phyloP scores from a whole-genome alignment of 1,284 basidiomycete genomes.

The Inonotus obliquus region DNA sequence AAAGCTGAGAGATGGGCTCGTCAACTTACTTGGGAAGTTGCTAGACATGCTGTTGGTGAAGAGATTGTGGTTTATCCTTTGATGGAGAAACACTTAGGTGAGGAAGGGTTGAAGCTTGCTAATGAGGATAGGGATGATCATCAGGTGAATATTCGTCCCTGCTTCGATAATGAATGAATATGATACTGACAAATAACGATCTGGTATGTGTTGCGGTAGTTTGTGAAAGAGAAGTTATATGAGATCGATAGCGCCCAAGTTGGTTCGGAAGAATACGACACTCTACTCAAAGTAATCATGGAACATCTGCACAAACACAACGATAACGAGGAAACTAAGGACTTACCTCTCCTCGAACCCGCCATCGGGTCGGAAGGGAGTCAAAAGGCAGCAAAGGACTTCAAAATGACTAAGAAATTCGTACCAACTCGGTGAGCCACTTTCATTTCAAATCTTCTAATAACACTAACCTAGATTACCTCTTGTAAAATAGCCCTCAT shows the following conservation, averaged over 20 bases:
- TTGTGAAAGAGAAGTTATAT: slow-evolving; percentile 46
- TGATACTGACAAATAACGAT: too few relatives aligned
- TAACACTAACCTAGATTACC: background rate
- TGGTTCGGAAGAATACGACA: slow-evolving; percentile 42
- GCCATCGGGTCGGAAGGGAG: slow-evolving; percentile 39
- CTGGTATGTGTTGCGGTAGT: slow-evolving; percentile 25
- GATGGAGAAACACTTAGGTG: slow-evolving; percentile 57
- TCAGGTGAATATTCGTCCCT: slow-evolving; percentile 33
- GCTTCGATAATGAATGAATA: too few relatives aligned
- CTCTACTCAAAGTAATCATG: slow-evolving; percentile 41
- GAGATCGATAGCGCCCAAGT: slow-evolving; percentile 38
- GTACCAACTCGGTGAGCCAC: slow-evolving; percentile 48
- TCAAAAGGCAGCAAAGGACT: slow-evolving; percentile 39
- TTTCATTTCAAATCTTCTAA: background rate
- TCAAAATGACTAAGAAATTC: slow-evolving; percentile 59
- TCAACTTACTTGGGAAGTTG: slow-evolving; percentile 57
- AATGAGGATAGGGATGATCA: slow-evolving; percentile 59
- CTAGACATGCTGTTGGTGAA: slow-evolving; percentile 58
- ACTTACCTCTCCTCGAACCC: slow-evolving; percentile 50
- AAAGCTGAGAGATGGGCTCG: slow-evolving; percentile 51
- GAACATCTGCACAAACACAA: slow-evolving; percentile 47
- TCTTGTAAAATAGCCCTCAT: slow-evolving; percentile 37
- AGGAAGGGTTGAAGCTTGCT: slow-evolving; percentile 46
- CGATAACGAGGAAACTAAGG: slow-evolving; percentile 50
- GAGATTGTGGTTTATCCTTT: slow-evolving; percentile 66